Evolutionary conservation across 2,329 filamentous ascomycete genomes (phyloP).

Genomic region (Paraconiothyrium brasiliense): DNA sequence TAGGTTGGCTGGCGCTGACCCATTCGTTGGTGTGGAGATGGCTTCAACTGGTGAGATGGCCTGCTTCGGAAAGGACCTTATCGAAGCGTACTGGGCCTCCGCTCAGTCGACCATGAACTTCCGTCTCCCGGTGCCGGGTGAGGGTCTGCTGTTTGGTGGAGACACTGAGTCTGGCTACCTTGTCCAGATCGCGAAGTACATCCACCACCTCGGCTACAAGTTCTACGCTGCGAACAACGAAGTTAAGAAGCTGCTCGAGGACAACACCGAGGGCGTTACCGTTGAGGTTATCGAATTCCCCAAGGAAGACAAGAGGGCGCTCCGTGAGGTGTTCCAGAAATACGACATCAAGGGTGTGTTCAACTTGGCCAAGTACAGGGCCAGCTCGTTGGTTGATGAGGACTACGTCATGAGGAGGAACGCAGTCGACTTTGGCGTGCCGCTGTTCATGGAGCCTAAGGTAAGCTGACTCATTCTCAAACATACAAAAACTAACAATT

Average conservation of each 20-base stretch:
- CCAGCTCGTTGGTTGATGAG: conserved; percentile 85
- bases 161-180: conserved; percentile 77
- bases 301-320: conserved; percentile 91
- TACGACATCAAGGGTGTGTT: conserved; percentile 96
- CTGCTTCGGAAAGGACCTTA: conserved; percentile 94
- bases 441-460: conserved; percentile 98
- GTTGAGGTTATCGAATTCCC: conserved; percentile 97
- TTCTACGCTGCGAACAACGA: conserved; percentile 84
- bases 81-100: conserved; percentile 98
- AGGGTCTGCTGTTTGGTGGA: conserved; percentile 94
- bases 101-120: conserved; percentile 99
- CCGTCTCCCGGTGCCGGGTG: conserved; percentile 91
- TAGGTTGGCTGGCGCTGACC: conserved; percentile 93
- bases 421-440: conserved; percentile 97
- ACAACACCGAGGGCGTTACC: conserved; percentile 70
- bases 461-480: conserved; percentile 62
- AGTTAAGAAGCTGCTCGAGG: conserved; percentile 86
- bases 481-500: conserved; percentile 26
- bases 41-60: conserved; percentile 96
- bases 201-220: conserved; percentile 92
- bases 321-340: conserved; percentile 95
- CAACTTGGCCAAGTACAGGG: conserved; percentile 87
- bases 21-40: conserved; percentile 99
- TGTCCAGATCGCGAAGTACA: conserved; percentile 82
- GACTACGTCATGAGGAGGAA: conserved; percentile 99